Percentiles rank a stretch among this genome's conserved stretches.
Evolutionary conservation across 331 rosid species (phyloP).

Genomic region (Phaseolus coccineus): DNA sequence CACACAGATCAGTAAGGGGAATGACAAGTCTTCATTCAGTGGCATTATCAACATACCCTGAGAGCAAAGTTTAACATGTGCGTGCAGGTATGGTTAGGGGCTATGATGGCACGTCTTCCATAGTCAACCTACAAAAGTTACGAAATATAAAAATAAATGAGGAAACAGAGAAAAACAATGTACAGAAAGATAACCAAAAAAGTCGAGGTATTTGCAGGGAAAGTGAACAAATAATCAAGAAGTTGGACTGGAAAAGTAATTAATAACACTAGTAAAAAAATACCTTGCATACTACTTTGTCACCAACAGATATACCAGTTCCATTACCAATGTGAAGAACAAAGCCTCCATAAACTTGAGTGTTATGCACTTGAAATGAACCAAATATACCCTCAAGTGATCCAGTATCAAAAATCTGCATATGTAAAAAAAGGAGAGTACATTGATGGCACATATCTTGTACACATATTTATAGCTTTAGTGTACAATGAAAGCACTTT

Average conservation of each 20-base stretch:
- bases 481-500: no score
- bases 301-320: conserved; percentile 72
- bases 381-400: conserved; percentile 66
- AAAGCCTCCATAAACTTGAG: conserved; percentile 91
- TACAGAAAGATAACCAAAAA: not conserved
- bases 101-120: conserved; percentile 76
- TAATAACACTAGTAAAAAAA: not conserved
- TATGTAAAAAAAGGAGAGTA: not conserved
- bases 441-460: no score
- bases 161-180: not conserved
- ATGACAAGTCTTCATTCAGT: conserved; percentile 15
- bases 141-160: conserved; percentile 25
- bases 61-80: conserved; percentile 98
- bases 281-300: conserved; percentile 85
- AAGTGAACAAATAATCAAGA: conserved; percentile 11
- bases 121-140: conserved; percentile 80
- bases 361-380: conserved; percentile 75
- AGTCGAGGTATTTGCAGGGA: not conserved
- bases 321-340: conserved; percentile 86
- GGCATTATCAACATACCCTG: conserved; percentile 60
- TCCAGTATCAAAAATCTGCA: conserved; percentile 93
- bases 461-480: no score
- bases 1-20: conserved; percentile 4
- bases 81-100: conserved; percentile 99
- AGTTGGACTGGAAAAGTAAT: conserved; percentile 3